A percentile compares a stretch with the other conserved stretches of the same genome.
phyloP scores from a whole-genome alignment of 78 protist species.

The Dictyostelium firmibasis region DNA sequence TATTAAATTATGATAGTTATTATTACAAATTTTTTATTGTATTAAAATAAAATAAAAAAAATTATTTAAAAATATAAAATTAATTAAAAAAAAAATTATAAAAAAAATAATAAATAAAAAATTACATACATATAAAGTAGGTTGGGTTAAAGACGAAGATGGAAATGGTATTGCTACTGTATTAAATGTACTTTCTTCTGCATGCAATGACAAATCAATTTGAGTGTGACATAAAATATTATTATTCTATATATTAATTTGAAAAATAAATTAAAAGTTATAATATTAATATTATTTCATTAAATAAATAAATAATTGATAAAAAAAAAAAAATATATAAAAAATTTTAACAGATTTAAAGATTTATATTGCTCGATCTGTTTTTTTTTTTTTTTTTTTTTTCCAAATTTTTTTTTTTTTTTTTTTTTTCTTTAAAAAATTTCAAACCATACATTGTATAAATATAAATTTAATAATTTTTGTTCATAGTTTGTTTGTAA shows the following conservation, averaged over 20 bases:
- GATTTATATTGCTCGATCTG: too few relatives aligned
- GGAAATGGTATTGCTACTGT: conserved; percentile 40
- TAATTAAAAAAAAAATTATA: background rate
- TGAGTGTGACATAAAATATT: background rate
- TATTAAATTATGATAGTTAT: background rate
- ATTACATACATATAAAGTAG: conserved; percentile 37
- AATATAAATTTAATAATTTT: conserved; percentile 22
- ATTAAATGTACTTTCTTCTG: conserved; percentile 22
- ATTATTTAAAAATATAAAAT: background rate
- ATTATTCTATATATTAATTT: conserved; percentile 7
- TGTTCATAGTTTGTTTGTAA: conserved; percentile 43
- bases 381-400: too few relatives aligned
- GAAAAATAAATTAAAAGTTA: background rate
- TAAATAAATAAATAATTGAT: background rate
- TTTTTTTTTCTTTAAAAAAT: too few relatives aligned
- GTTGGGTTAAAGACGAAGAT: conserved; percentile 37
- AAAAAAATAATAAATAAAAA: background rate
- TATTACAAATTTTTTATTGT: background rate
- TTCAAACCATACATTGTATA: conserved; percentile 15
- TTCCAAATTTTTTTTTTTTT: too few relatives aligned
- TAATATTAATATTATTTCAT: background rate
- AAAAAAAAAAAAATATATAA: background rate
- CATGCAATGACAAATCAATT: conserved; percentile 59
- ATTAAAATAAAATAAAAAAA: background rate
- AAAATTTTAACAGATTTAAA: too few relatives aligned